Base-by-base conservation (phyloP, 148 eudicot species). In the Rhododendron vialii region DNA sequence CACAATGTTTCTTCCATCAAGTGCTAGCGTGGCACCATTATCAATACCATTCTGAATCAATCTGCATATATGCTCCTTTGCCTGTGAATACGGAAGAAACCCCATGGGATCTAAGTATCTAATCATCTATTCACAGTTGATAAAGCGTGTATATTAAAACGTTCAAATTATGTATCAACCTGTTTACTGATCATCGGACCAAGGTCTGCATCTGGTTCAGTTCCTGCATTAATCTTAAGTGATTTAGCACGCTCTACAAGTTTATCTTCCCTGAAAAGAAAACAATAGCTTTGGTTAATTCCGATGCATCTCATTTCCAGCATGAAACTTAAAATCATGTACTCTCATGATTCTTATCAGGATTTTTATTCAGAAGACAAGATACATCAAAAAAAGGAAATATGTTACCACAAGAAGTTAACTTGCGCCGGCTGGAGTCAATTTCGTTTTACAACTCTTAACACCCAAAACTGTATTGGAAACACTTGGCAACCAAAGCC, bases 171-270 rank as follows among this genome's bases (percentile, higher is more conserved):
- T 57, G 86, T 82, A 45, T 14, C 43, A 82, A 97, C 99, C 98
- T 93, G 95, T 88, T 94, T 93, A 91, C 96, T 94, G 63, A 98
- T 95, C 84, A 98, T 98, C 50, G 99, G 99, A 85, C 98, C 99
- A 82, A 98, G 98, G 90, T 98, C 99, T 76, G 99, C 96, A 89
- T 91, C 95, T 43, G 98, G 95, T 86, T 91, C 98, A 53, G 93
- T 95, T 89, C 99, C 99, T 87, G 88, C 89, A 85, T 92, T 95
- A 82, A 98, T 98, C 89, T 95, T 98, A 35, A 98, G 94, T 55
- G 92, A 86, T 89, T 93, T 94, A 82, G 98, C 99, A 86, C 89
- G 95, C 89, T 98, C 92, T 12, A 90, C 89, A 80, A 98, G 88
- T 90, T 95, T 91, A 81, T 91, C 95, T 92, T 93, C 96, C 99